Evolutionary conservation across 768 basidiomycete species (phyloP).

Genomic region (Terana coerulea): DNA sequence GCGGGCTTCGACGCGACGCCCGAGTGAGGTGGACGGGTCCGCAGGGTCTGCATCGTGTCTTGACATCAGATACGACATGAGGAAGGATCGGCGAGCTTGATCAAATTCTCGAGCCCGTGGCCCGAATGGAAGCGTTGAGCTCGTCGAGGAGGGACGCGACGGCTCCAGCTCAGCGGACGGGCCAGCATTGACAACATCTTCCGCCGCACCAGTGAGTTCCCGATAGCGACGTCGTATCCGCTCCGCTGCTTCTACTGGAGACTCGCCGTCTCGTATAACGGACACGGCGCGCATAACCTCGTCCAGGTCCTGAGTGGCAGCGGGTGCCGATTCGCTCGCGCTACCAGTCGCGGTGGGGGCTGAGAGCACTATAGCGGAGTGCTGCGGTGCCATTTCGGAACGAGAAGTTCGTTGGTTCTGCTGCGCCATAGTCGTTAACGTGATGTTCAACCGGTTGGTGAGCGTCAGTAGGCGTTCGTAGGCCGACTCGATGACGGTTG

Average conservation of each 20-base stretch:
- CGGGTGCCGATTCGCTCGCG: too few species aligned
- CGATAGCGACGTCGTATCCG: conserved; percentile 10
- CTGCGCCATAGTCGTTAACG: conserved; percentile 9
- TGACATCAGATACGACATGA: not conserved
- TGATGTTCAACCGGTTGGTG: not conserved
- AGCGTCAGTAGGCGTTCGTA: conserved; percentile 13
- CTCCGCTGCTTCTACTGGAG: too few species aligned
- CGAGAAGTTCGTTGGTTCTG: not conserved
- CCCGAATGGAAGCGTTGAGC: not conserved
- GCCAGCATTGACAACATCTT: not conserved
- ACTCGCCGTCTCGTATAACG: too few species aligned
- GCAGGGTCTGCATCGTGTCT: not conserved
- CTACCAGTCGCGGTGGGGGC: not conserved
- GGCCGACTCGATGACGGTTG: conserved; percentile 13
- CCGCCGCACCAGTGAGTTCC: conserved; percentile 1
- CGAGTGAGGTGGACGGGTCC: conserved; percentile 18
- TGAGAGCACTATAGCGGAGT: conserved; percentile 23
- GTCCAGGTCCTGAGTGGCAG: too few species aligned
- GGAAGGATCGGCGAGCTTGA: not conserved
- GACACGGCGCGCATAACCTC: too few species aligned
- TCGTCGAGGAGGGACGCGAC: not conserved
- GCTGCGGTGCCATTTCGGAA: conserved; percentile 22
- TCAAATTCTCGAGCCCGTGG: not conserved
- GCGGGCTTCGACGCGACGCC: conserved; percentile 19
- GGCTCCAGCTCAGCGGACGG: not conserved